A percentile compares a stretch with the other conserved stretches of the same genome.
These are phyloP conservation scores for Turnera subulata DNA, from an alignment of 345 rosid genomes.

Conservation along the genomic window DNA sequence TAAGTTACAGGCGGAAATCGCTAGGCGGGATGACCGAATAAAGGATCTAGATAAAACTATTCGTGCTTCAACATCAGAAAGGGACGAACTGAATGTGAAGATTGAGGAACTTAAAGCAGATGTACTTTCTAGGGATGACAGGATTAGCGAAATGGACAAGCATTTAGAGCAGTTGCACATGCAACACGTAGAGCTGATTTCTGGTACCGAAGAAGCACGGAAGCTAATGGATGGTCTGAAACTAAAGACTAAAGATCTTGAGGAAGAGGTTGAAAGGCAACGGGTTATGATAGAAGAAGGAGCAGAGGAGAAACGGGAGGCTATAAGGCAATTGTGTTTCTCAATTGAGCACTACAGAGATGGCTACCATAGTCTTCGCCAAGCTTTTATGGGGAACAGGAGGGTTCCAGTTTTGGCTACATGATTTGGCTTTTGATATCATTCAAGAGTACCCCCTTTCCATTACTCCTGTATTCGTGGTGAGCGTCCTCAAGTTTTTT, in stretches of 20 bases:
- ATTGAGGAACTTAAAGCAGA: slow-evolving; percentile 41
- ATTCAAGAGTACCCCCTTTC: not conserved
- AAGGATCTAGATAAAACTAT: slow-evolving; percentile 42
- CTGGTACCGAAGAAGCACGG: slow-evolving; percentile 28
- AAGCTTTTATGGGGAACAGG: slow-evolving; percentile 20
- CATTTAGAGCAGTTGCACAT: slow-evolving; percentile 28
- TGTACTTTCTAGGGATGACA: slow-evolving; percentile 36
- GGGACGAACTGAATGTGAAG: slow-evolving; percentile 40
- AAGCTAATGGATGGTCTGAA: slow-evolving; percentile 35
- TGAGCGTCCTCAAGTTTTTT: no score
- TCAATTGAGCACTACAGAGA: slow-evolving; percentile 28
- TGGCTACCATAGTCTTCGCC: slow-evolving; percentile 13
- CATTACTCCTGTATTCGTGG: no score
- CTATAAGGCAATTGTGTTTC: slow-evolving; percentile 31
- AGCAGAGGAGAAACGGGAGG: slow-evolving; percentile 32
- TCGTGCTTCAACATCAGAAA: slow-evolving; percentile 44
- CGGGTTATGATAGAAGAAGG: slow-evolving; percentile 12
- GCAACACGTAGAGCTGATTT: slow-evolving; percentile 31
- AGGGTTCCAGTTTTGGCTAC: slow-evolving; percentile 25
- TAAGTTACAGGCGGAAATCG: slow-evolving; percentile 37
- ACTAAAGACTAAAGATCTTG: slow-evolving; percentile 38
- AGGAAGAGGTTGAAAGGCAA: slow-evolving; percentile 41
- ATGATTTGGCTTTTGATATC: not conserved
- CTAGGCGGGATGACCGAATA: slow-evolving; percentile 24
- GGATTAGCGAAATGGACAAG: slow-evolving; percentile 41